Percentiles rank a stretch among this genome's conserved stretches.
Conservation (phyloP, 495 filamentous ascomycete genomes). For the Aspergillus asperescens region DNA sequence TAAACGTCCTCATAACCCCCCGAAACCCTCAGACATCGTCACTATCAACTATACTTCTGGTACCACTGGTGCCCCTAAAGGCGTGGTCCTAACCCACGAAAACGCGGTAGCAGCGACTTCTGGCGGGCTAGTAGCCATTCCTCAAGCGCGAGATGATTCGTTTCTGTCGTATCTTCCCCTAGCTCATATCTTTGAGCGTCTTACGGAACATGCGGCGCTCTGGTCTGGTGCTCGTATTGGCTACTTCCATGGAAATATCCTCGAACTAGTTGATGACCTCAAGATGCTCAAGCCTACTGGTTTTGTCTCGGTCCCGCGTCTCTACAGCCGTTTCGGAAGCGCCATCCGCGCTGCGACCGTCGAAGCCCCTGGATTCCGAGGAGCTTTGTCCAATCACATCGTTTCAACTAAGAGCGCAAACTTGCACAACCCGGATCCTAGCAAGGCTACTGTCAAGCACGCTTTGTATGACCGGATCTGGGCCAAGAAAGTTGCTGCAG, state of each 20-base stretch:
- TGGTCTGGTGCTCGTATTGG: conserved; percentile 73
- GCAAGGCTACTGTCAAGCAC: conserved; percentile 74
- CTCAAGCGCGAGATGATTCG: conserved; percentile 50
- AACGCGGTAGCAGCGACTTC: conserved; percentile 72
- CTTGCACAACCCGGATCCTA: conserved; percentile 62
- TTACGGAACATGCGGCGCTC: conserved; percentile 71
- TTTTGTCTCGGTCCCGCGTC: conserved; percentile 84
- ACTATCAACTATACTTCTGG: conserved; percentile 99
- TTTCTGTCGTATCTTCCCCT: conserved; percentile 85
- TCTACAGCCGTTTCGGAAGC: conserved; percentile 86
- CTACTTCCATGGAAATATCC: conserved; percentile 91
- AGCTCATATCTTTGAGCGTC: conserved; percentile 88
- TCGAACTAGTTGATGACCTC: conserved; percentile 83
- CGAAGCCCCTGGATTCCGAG: conserved; percentile 73
- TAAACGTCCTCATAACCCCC: conserved; percentile 60
- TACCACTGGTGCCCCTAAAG: conserved; percentile 92
- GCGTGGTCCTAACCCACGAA: conserved; percentile 78
- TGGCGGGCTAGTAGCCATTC: conserved; percentile 48
- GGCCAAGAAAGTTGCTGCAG: conserved; percentile 79
- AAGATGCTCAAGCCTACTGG: conserved; percentile 77
- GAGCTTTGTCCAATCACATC: conserved; percentile 72
- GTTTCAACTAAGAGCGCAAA: conserved; percentile 74
- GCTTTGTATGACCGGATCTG: conserved; percentile 87
- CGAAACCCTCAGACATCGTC: conserved; percentile 68
- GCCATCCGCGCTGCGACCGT: conserved; percentile 74